Evolutionary conservation across 345 rosid genomes (phyloP).

Genomic region (Pelargonium nanum): DNA sequence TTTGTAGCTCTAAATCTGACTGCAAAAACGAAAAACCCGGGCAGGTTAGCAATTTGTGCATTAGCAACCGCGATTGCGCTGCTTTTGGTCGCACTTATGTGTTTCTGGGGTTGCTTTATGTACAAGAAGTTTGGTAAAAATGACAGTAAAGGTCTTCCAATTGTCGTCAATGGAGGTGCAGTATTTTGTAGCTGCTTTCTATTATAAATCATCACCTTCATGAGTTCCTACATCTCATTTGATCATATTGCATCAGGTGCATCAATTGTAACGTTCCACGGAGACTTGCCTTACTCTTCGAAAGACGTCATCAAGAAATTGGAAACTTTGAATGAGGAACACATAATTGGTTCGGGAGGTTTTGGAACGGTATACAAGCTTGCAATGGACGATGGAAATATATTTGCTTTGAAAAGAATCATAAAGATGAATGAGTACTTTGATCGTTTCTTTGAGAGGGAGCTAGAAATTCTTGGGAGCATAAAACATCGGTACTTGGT

Average conservation of each 20-base stretch:
- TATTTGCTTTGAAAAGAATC: slow-evolving; percentile 83
- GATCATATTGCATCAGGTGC: slow-evolving; percentile 52
- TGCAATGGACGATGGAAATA: slow-evolving; percentile 91
- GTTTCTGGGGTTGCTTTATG: slow-evolving; percentile 98
- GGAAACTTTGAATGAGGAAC: slow-evolving; percentile 78
- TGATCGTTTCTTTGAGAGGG: slow-evolving; percentile 93
- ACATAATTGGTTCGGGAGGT: slow-evolving; percentile 85
- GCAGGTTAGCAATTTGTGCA: slow-evolving; percentile 74
- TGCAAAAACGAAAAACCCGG: slow-evolving; percentile 61
- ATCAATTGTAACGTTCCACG: slow-evolving; percentile 94
- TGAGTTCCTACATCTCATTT: not conserved
- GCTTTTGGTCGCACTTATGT: slow-evolving; percentile 97
- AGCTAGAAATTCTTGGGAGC: slow-evolving; percentile 98
- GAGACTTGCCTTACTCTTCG: slow-evolving; percentile 91
- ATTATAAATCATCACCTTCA: no score
- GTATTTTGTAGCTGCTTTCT: not conserved
- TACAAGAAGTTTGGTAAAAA: slow-evolving; percentile 90
- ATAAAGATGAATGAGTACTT: slow-evolving; percentile 82
- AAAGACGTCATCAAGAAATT: slow-evolving; percentile 86
- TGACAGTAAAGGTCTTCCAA: slow-evolving; percentile 58
- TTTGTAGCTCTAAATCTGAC: slow-evolving; percentile 52
- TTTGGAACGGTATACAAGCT: slow-evolving; percentile 94
- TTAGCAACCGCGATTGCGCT: slow-evolving; percentile 91
- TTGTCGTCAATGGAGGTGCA: slow-evolving; percentile 81
- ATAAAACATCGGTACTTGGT: slow-evolving; percentile 91